A percentile compares a stretch with the other conserved stretches of the same genome.
Evolutionary conservation across 306 rosid genomes (phyloP).

Genomic region (Quercus bicolor): DNA sequence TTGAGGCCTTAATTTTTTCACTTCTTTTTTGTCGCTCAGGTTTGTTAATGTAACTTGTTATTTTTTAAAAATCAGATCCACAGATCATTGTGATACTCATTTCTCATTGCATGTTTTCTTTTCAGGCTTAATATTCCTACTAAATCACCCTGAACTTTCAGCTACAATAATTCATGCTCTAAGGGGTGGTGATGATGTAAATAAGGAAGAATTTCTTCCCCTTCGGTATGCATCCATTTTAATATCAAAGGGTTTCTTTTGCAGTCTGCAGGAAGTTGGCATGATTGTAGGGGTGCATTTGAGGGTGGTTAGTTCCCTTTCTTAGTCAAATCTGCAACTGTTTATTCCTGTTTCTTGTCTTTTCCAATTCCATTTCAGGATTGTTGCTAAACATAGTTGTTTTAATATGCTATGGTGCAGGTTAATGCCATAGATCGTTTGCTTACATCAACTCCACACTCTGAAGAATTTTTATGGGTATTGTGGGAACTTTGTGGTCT

Average conservation of each 20-base stretch:
- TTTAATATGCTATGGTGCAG: slow-evolving; percentile 42
- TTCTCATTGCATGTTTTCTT: slow-evolving; percentile 29
- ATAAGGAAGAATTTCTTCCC: slow-evolving; percentile 74
- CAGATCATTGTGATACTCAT: slow-evolving; percentile 19
- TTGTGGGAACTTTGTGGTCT: slow-evolving; percentile 87
- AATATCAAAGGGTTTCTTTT: slow-evolving; percentile 84
- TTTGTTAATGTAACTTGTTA: slow-evolving; percentile 17
- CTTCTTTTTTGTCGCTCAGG: slow-evolving; percentile 93
- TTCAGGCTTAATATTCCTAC: slow-evolving; percentile 82
- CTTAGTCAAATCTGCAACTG: background rate
- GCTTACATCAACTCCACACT: slow-evolving; percentile 62
- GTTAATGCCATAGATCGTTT: slow-evolving; percentile 82
- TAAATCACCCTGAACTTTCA: slow-evolving; percentile 81
- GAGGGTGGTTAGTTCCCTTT: slow-evolving; percentile 72
- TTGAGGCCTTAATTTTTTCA: slow-evolving; percentile 80
- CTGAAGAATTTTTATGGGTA: slow-evolving; percentile 94
- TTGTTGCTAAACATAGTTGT: slow-evolving; percentile 17
- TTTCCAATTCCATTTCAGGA: background rate
- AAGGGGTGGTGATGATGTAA: slow-evolving; percentile 54
- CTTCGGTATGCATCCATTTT: slow-evolving; percentile 88
- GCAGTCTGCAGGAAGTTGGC: slow-evolving; percentile 75
- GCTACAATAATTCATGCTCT: slow-evolving; percentile 69
- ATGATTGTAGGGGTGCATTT: slow-evolving; percentile 71
- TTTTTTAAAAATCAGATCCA: slow-evolving; percentile 10
- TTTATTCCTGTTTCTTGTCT: background rate